Evolutionary conservation across 1,284 basidiomycete species (phyloP).

Genomic region (Exsudoporus floridanus): DNA sequence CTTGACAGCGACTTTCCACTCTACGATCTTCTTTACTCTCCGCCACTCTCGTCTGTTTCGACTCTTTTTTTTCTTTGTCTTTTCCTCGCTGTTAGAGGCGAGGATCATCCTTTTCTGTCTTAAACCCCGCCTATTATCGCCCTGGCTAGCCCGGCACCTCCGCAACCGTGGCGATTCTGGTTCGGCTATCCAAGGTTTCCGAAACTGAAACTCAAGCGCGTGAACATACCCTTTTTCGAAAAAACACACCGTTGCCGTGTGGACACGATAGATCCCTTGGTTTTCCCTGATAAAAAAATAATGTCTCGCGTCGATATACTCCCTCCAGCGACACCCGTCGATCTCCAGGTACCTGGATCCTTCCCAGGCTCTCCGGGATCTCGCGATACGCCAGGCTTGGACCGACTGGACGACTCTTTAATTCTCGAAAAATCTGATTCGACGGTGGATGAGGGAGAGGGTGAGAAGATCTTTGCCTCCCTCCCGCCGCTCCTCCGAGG

Average conservation of each 20-base stretch:
- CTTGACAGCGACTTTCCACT: conserved; percentile 51
- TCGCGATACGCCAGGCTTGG: conserved; percentile 33
- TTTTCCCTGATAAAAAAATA: conserved; percentile 20
- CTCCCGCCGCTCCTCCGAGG: conserved; percentile 68
- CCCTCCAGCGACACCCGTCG: conserved; percentile 46
- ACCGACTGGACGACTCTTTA: conserved; percentile 31
- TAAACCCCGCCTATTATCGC: conserved; percentile 50
- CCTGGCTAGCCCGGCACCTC: conserved; percentile 64
- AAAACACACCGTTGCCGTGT: conserved; percentile 22
- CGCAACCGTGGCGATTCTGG: conserved; percentile 68
- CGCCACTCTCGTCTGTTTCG: conserved; percentile 9
- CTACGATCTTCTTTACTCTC: conserved; percentile 19
- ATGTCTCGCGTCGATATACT: conserved; percentile 68
- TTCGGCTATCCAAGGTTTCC: conserved; percentile 54
- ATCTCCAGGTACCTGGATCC: conserved; percentile 33
- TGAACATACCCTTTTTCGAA: conserved; percentile 22
- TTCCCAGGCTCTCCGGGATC: conserved; percentile 33
- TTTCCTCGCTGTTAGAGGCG: conserved; percentile 68
- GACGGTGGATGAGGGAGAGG: conserved; percentile 29
- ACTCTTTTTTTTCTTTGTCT: conserved; percentile 34
- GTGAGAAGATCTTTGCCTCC: conserved; percentile 50
- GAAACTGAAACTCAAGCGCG: conserved; percentile 27
- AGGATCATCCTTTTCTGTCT: conserved; percentile 54
- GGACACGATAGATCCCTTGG: conserved; percentile 32
- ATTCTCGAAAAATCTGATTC: conserved; percentile 33